Base-by-base conservation (phyloP, 163 green algal species). In the Volvox carteri region DNA sequence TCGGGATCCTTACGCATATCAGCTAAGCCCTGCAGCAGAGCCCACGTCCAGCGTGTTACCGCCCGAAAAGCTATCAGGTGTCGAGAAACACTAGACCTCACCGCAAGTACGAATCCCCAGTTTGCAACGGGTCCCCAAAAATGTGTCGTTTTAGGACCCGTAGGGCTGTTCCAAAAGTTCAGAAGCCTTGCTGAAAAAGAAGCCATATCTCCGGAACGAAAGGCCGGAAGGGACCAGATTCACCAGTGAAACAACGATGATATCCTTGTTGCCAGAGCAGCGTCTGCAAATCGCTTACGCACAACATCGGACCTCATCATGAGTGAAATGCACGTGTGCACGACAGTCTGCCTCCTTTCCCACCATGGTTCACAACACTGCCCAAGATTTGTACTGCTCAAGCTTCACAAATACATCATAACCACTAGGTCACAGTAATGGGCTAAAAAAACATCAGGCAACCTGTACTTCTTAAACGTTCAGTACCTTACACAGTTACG, bases 51-150 rank as follows among this genome's bases (percentile, higher is more conserved):
- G 67, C 33, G 67, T 35, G 48, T 76, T 46, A 28, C 30, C 21
- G 21, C 25, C 65, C n/a, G 33, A 11, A 62, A 48, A 25, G 4
- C 25, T 77, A n/a, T n/a, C n/a, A 11, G 11, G 35, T 56, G 25
- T 46, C 16, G 46, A 33, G 16, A 41, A 52, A 48, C 78, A 86
- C 2, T 11, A 21, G 4, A 25, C 37, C n/a, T 42, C 12, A 80
- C 90, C 75, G 84, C 90, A 23, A 88, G 35, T 11, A 93, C 92
- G 48, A 96, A 97, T 28, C 95, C 96, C 96, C 96, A 98, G 91
- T 98, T 98, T 11, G 94, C 94, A 19, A 98, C 89, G 33, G 93
- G 92, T 12, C 95, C 95, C 95, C 95, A 97, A 79, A 97, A 98
- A 58, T 98, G 95, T 41, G 95, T 97, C 3, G 95, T 98, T 81